A percentile compares a stretch with the other conserved stretches of the same genome.
phyloP scores from a whole-genome alignment of 176 grass and related monocot species.

The Luzula sylvatica region DNA sequence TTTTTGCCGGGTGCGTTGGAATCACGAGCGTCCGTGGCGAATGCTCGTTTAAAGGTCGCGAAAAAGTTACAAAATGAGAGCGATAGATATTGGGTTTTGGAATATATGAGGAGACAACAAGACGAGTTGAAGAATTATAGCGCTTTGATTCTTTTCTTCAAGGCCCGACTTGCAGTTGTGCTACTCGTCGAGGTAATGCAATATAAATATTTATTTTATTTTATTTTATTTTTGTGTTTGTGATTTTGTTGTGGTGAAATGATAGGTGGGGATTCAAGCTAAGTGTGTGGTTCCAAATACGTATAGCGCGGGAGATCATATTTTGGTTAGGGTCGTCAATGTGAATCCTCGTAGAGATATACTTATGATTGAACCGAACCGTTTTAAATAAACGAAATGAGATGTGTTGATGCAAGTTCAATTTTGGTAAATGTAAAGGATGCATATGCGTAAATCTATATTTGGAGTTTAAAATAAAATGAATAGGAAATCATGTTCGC shows the following conservation, averaged over 20 bases:
- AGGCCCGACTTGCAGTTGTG: conserved; percentile 55
- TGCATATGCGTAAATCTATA: no score
- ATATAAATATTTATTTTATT: conserved; percentile 1
- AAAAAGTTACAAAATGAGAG: conserved; percentile 61
- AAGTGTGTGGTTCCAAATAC: conserved; percentile 37
- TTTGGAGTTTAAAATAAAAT: no score
- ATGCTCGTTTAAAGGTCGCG: conserved; percentile 72
- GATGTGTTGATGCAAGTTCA: no score
- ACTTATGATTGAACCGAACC: no score
- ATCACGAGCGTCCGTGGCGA: conserved; percentile 63
- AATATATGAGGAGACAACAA: conserved; percentile 74
- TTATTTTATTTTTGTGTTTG: neutral
- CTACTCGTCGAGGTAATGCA: conserved; percentile 86
- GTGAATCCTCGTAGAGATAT: conserved; percentile 76
- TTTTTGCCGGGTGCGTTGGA: conserved; percentile 76
- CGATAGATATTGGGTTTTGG: conserved; percentile 82
- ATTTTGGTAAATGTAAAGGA: no score
- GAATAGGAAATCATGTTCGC: no score
- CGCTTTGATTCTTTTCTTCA: conserved; percentile 75
- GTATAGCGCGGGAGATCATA: conserved; percentile 51
- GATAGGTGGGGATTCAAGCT: conserved; percentile 59
- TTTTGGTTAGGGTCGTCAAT: conserved; percentile 33
- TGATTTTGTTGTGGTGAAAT: conserved; percentile 1
- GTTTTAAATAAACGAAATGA: no score
- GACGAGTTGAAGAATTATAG: conserved; percentile 49